Conservation (phyloP, 1,284 basidiomycete genomes). For the Trametes pubescens region DNA sequence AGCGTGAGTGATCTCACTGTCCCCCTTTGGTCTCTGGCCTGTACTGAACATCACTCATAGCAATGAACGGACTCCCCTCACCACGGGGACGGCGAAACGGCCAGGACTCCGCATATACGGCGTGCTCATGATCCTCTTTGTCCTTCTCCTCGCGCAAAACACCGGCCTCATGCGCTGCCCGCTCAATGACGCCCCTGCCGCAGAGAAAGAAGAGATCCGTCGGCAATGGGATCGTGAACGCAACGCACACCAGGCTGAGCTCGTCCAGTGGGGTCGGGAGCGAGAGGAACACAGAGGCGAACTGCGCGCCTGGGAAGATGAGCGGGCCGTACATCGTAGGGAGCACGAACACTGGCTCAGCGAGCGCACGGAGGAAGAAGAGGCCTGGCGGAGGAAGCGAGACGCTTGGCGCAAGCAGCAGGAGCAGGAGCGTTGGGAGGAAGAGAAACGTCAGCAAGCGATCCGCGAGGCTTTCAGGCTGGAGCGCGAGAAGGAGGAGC, state of each 20-base stretch:
- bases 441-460: neutral
- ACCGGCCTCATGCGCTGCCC: constrained; percentile 8
- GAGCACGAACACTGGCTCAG: constrained; percentile 2
- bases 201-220: constrained; percentile 11
- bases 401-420: neutral
- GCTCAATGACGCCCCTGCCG: constrained; percentile 16
- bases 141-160: constrained; percentile 22
- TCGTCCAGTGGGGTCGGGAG: constrained; percentile 15
- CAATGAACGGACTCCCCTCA: neutral
- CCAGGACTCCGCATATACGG: too few species aligned
- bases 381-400: neutral
- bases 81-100: neutral
- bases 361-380: neutral
- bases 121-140: neutral
- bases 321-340: constrained; percentile 7
- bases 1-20: neutral
- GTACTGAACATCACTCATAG: neutral
- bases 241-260: constrained; percentile 10
- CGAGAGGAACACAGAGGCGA: constrained; percentile 13
- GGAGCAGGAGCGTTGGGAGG: neutral
- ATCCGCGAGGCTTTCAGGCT: neutral
- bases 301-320: constrained; percentile 3
- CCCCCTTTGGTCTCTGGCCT: too few species aligned
- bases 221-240: constrained; percentile 11
- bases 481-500: neutral